phyloP scores from a whole-genome alignment of 257 asterid species.

The Solanum peruvianum region DNA sequence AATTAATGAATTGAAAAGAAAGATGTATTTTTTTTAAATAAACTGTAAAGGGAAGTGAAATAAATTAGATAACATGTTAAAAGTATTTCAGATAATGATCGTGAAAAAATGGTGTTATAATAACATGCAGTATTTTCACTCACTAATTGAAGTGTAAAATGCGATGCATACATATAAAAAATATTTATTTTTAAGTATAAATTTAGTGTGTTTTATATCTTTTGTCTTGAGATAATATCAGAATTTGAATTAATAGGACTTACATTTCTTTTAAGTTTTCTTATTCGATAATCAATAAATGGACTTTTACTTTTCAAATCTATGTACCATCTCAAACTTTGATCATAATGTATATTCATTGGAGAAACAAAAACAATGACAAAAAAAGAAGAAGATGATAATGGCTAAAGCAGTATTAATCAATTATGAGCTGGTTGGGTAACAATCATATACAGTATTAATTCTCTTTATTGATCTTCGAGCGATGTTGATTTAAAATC shows the following conservation, averaged over 20 bases:
- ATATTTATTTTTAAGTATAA: not conserved
- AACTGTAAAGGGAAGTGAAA: not conserved
- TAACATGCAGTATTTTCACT: not conserved
- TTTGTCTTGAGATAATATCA: not conserved
- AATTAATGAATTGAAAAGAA: not conserved
- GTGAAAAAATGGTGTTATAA: not conserved
- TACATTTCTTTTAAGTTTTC: no score
- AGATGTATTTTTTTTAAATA: fast-evolving
- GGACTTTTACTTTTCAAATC: no score
- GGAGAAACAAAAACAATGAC: not conserved
- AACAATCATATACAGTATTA: no score
- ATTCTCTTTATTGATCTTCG: no score
- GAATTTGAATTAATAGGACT: not conserved
- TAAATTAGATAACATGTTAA: not conserved
- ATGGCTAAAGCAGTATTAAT: no score
- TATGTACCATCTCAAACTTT: not conserved
- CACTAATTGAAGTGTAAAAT: not conserved
- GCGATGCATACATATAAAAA: no score
- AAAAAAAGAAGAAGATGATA: no score
- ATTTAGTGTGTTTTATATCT: not conserved
- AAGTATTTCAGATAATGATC: not conserved
- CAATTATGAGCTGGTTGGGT: no score
- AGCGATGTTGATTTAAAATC: no score
- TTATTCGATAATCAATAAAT: not conserved
- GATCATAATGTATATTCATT: not conserved